Evolutionary conservation across 352 stramenopile genomes (phyloP), one percentile per base, ranked within the genome.

Genomic region (Thalassiosira mediterranea): DNA sequence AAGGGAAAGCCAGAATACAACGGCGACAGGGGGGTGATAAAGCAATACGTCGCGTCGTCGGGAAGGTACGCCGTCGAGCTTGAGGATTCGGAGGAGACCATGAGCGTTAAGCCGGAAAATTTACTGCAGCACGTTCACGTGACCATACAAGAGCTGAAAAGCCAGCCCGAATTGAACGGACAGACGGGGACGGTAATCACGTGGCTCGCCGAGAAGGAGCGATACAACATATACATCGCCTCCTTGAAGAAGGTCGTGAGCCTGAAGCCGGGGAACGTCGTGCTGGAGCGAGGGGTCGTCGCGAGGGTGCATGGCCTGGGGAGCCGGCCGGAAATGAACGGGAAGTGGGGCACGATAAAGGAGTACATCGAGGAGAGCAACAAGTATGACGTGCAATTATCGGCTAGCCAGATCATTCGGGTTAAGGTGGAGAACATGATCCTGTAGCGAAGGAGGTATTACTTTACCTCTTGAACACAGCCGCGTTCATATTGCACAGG

Each of bases 311-410:
- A 69, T 31, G 84, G 88, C 42, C 37, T 92, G 10, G 59, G 81
- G 53, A 81, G 81, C 3, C 87, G 87, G 76, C 84, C 86, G 38
- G 76, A 92, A 80, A 69, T 93, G 47, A 93, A 93, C 76, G 86
- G 79, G 42, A 83, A 83, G 66, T 88, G 82, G 72, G 88, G 85
- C 28, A 93, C 88, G 32, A 89, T 93, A 42, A 90, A 87, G 47
- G 49, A 62, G 19, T 93, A 86, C 74, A 77, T 88, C 28, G 70
- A 34, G 38, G 78, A 87, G n/a, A 76, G 76, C 13, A 81, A 86
- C 28, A 83, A 88, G 54, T 93, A 93, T 74, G 82, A 91, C 76
- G 76, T 93, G 8, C 88, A 93, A 76, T 52, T 92, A 38, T 92
- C 88, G 28, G 23, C 58, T 0, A 76, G 79, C 49, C 79, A 91